Evolutionary conservation across 1,284 basidiomycete genomes (phyloP), one percentile per base, ranked within the genome.

Genomic region (Leccinum pachyderme): DNA sequence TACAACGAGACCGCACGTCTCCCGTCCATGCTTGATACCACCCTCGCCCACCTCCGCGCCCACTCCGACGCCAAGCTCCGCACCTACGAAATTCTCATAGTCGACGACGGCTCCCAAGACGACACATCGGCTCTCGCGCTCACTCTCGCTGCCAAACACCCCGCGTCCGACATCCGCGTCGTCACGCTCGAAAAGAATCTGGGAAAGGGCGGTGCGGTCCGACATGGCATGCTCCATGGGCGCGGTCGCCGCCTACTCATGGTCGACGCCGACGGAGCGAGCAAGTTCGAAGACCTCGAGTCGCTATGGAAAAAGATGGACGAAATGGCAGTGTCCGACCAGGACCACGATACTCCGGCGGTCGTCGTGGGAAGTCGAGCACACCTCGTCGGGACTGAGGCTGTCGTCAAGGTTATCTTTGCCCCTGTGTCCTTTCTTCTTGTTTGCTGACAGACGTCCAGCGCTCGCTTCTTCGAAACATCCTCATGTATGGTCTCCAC

Each of bases 201-300:
- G 11, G 95, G 95, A 1, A 98, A 97, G 68, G 95, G 95, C 25
- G 95, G 92, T 1, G 92, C 94, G 0, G 94, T 97, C 22, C 79
- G 89, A 41, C 94, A 96, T 72, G 93, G 93, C 44, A 90, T 94
- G 81, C 70, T 95, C 57, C 86, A 91, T 66, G 80, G 84, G 5
- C 80, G 91, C 4, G 95, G 95, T 5, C 72, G 78, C 58, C 75
- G 90, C n/a, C 75, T 97, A 48, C 75, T 97, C 47, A 95, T 97
- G 82, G 94, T 89, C 33, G 95, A 98, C 67, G 95, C 95, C 6
- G 95, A 98, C 63, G 95, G 91, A 2, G 95, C 95, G 24, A 94
- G 91, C 58, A 79, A 83, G 37, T 95, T 98, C 61, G 77, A 83
- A 46, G 95, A 96, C 64, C 69, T 97, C 12, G 85, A 89, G 59